Conservation (phyloP, 2,329 filamentous ascomycete genomes). For the Aspergillus aculeatus region DNA sequence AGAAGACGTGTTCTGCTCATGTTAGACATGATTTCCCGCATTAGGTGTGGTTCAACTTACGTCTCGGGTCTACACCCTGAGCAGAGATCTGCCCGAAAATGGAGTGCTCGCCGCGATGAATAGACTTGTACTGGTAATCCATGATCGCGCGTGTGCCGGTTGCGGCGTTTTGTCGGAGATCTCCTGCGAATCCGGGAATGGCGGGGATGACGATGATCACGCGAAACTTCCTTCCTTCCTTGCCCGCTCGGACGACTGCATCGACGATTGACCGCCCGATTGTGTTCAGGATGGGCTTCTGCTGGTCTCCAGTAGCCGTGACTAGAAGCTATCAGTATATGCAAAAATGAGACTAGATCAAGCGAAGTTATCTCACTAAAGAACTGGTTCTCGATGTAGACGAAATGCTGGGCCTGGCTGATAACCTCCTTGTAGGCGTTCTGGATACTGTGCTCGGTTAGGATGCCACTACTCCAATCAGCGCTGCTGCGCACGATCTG, state of each 20-base stretch:
- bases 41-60: slow-evolving; percentile 24
- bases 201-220: slow-evolving; percentile 89
- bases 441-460: slow-evolving; percentile 78
- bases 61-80: slow-evolving; percentile 70
- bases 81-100: slow-evolving; percentile 77
- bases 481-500: slow-evolving; percentile 87
- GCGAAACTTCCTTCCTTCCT: slow-evolving; percentile 82
- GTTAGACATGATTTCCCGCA: slow-evolving; percentile 38
- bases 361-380: slow-evolving; percentile 61
- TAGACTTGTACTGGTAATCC: slow-evolving; percentile 98
- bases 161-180: slow-evolving; percentile 78
- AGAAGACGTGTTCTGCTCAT: slow-evolving; percentile 69
- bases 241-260: slow-evolving; percentile 74
- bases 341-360: not conserved
- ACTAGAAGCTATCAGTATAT: slow-evolving; percentile 53
- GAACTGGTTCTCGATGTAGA: slow-evolving; percentile 99
- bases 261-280: slow-evolving; percentile 90
- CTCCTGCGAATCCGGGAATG: slow-evolving; percentile 90
- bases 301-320: slow-evolving; percentile 85
- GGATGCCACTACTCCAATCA: slow-evolving; percentile 91
- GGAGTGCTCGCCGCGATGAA: slow-evolving; percentile 85
- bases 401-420: slow-evolving; percentile 80
- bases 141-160: slow-evolving; percentile 90
- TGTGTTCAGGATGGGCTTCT: slow-evolving; percentile 80
- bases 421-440: slow-evolving; percentile 87